Percentiles rank a stretch among this genome's conserved stretches.
Evolutionary conservation across 352 stramenopile genomes (phyloP).

Genomic region (Globisporangium perplexum): DNA sequence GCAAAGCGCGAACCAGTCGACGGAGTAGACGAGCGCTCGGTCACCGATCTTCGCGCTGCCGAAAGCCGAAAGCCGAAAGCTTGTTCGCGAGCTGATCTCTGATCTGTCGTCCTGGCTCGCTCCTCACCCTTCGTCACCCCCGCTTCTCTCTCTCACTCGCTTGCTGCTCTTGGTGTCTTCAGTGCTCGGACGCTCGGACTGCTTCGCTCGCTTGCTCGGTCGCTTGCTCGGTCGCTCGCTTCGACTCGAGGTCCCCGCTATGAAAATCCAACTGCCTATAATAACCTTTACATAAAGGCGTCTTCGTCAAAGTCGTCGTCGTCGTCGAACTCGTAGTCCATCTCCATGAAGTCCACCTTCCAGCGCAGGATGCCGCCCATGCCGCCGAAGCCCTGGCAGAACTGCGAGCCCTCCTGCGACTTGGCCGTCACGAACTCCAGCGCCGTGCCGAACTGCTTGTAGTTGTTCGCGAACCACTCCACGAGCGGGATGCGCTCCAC

Average conservation of each 20-base stretch:
- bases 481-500: slow-evolving; percentile 96
- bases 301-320: slow-evolving; percentile 87
- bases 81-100: neutral
- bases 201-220: neutral
- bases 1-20: neutral
- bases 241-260: neutral
- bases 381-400: slow-evolving; percentile 99
- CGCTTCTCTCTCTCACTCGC: neutral
- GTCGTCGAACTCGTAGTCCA: slow-evolving; percentile 93
- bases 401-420: slow-evolving; percentile 98
- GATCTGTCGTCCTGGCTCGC: neutral
- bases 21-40: neutral
- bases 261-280: slow-evolving; percentile 27
- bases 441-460: slow-evolving; percentile 98
- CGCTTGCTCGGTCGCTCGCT: neutral
- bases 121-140: neutral
- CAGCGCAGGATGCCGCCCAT: slow-evolving; percentile 98
- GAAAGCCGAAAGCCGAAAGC: neutral
- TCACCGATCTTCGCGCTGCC: neutral
- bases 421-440: slow-evolving; percentile 99
- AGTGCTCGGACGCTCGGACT: neutral
- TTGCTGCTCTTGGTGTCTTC: neutral
- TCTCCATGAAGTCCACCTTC: slow-evolving; percentile 98
- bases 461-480: slow-evolving; percentile 99
- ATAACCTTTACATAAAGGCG: slow-evolving; percentile 82